Base-by-base conservation (phyloP, 331 rosid genomes). In the Pyrus hybrid region DNA sequence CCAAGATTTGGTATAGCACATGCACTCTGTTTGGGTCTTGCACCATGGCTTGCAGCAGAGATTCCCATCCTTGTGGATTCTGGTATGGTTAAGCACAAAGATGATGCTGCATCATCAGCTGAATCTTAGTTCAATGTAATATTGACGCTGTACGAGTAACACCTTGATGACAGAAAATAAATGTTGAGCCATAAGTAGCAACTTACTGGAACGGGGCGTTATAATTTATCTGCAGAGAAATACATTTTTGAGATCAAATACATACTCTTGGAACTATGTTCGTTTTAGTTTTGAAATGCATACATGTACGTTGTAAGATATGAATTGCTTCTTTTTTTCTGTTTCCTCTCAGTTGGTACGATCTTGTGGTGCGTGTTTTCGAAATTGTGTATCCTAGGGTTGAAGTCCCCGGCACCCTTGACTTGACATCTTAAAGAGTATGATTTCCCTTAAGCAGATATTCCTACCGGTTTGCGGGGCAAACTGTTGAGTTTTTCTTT, bases 21-120 rank as follows among this genome's bases (percentile, higher is more conserved):
- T n/a, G n/a, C n/a, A n/a, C 97, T 91, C 68, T 91, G 97, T 81
- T 83, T 91, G 85, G 97, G 97, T 17, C 97, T 91, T 80, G 97
- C 96, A 11, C 97, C 96, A 4, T 91, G 97, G 97, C 91, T 91
- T 68, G 97, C 96, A 2, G 95, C 96, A 0, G 97, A 91, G 85
- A 75, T 91, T 79, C 97, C 97, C 79, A 72, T 91, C 70, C 97
- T 91, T 28, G 97, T 91, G 72, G 97, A 91, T 88, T 91, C 96
- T 77, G 97, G 97, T 53, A 89, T 89, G 96, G 86, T 91, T 72
- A 91, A 91, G 93, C 97, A 91, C 91, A 91, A 87, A 77, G 97
- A 91, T 58, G 95, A 91, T 68, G 87, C 91, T 10, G 81, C 97
- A 45, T 76, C 97, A 63, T 89, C 95, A 8, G 16, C 82, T 18